Percentiles rank a stretch among this genome's conserved stretches.
These are phyloP conservation scores for Suillus subaureus DNA, from an alignment of 768 basidiomycete genomes.

Conservation along the genomic window DNA sequence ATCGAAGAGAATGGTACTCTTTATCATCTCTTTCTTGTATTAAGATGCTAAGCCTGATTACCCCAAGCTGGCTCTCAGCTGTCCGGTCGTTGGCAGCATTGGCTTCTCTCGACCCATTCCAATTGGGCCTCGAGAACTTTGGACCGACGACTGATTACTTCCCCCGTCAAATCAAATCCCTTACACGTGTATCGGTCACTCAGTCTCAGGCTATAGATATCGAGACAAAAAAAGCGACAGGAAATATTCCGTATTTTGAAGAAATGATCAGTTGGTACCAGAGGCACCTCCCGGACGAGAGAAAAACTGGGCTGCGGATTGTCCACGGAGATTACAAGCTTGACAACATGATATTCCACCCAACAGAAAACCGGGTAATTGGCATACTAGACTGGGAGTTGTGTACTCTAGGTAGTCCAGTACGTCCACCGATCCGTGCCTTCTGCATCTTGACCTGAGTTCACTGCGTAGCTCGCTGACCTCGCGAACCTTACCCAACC, in stretches of 20 bases:
- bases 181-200: slow-evolving; percentile 77
- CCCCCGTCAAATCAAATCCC: slow-evolving; percentile 89
- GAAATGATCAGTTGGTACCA: slow-evolving; percentile 80
- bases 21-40: no score
- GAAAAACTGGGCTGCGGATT: slow-evolving; percentile 73
- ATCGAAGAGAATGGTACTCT: slow-evolving; percentile 71
- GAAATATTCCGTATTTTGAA: slow-evolving; percentile 74
- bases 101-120: slow-evolving; percentile 60
- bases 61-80: slow-evolving; percentile 74
- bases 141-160: slow-evolving; percentile 83
- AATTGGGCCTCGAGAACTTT: slow-evolving; percentile 69
- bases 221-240: slow-evolving; percentile 59
- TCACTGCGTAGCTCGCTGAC: slow-evolving; percentile 69
- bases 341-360: slow-evolving; percentile 97
- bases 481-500: slow-evolving; percentile 88
- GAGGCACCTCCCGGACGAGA: slow-evolving; percentile 74
- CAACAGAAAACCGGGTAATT: slow-evolving; percentile 87
- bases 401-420: slow-evolving; percentile 91
- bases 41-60: not conserved
- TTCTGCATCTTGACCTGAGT: not conserved
- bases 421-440: slow-evolving; percentile 38
- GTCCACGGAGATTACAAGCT: slow-evolving; percentile 98
- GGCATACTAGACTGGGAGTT: slow-evolving; percentile 98
- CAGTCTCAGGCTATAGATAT: slow-evolving; percentile 73
- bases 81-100: slow-evolving; percentile 71